Evolutionary conservation across 2,329 filamentous ascomycete genomes (phyloP).

Genomic region (Fusarium tanahbumbuense): DNA sequence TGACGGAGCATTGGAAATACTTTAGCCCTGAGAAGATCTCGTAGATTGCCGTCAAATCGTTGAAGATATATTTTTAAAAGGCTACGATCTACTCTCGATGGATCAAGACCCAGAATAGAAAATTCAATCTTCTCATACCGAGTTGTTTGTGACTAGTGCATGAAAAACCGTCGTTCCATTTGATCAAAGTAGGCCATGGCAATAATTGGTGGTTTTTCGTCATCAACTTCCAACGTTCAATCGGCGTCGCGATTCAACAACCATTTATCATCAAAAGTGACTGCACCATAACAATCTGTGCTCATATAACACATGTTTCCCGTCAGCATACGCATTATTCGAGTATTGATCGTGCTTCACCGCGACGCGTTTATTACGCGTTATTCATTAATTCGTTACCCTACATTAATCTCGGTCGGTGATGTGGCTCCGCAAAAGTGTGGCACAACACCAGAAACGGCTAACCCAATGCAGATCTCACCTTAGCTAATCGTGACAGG

Average conservation of each 20-base stretch:
- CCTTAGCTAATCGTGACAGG: slow-evolving; percentile 20
- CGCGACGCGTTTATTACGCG: neutral
- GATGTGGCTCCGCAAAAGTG: neutral
- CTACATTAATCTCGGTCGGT: neutral
- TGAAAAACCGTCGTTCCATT: too few species aligned
- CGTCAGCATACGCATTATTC: neutral
- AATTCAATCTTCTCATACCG: too few species aligned
- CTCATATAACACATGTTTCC: neutral
- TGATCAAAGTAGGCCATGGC: too few species aligned
- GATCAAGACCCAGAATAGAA: neutral
- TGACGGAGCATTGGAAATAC: slow-evolving; percentile 5
- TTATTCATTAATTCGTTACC: neutral
- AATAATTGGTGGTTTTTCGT: too few species aligned
- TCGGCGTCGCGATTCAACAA: neutral
- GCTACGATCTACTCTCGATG: neutral
- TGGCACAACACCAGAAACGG: neutral
- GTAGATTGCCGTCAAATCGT: neutral
- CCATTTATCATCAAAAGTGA: neutral
- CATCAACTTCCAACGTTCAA: neutral
- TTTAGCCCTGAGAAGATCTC: neutral
- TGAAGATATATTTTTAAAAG: too few species aligned
- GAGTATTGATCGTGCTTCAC: neutral
- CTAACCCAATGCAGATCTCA: slow-evolving; percentile 23
- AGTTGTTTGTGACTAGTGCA: too few species aligned
- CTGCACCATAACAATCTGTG: neutral